Evolutionary conservation across 2,329 filamentous ascomycete species (phyloP).

Genomic region (Nannizziopsis barbatae): DNA sequence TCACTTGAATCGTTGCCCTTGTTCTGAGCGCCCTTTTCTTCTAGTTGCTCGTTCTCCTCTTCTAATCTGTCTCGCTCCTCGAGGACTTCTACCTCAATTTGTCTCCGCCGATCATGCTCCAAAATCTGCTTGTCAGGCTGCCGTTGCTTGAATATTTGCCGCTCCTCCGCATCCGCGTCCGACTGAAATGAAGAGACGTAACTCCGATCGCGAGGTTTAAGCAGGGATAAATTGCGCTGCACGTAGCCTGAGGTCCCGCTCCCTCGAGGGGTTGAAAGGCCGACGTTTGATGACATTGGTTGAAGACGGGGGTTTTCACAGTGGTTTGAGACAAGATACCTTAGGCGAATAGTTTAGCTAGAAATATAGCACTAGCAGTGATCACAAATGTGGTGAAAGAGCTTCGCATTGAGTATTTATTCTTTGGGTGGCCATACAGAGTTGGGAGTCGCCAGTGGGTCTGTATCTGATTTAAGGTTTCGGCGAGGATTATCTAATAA

Average conservation of each 20-base stretch:
- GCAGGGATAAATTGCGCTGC: conserved; percentile 83
- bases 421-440: no score
- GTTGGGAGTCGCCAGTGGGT: no score
- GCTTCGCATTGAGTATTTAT: no score
- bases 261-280: conserved; percentile 83
- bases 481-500: no score
- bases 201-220: conserved; percentile 63
- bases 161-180: conserved; percentile 43
- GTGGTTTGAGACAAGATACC: neutral
- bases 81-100: conserved; percentile 86
- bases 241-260: conserved; percentile 96
- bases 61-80: conserved; percentile 85
- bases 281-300: conserved; percentile 92
- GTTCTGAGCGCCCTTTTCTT: conserved; percentile 51
- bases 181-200: conserved; percentile 34
- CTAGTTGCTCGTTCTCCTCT: conserved; percentile 58
- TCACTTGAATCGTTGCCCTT: conserved; percentile 24
- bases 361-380: no score
- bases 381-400: no score
- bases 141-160: conserved; percentile 59
- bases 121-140: conserved; percentile 87
- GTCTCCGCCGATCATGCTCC: conserved; percentile 83
- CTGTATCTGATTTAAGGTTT: no score
- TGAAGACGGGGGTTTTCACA: neutral
- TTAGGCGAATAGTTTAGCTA: no score